These are phyloP conservation scores for Leersia perrieri DNA, from an alignment of 176 grass and related monocot genomes.

Conservation along the genomic window DNA sequence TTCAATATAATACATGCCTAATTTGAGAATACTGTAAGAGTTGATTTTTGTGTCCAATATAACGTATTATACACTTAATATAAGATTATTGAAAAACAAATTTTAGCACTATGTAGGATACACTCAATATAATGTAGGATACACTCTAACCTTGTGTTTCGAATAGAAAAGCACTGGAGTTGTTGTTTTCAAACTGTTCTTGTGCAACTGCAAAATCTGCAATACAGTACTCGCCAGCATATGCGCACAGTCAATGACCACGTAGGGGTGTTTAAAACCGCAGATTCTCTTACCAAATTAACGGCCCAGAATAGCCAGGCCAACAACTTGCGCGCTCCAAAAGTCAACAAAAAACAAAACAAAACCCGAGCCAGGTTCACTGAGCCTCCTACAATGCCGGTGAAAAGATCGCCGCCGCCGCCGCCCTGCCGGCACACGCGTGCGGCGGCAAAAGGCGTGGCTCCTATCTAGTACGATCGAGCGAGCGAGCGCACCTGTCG, in stretches of 20 bases:
- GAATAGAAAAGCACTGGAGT: too few relatives aligned
- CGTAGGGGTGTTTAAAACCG: not conserved
- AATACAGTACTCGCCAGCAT: too few relatives aligned
- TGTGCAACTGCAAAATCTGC: too few relatives aligned
- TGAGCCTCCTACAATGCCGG: conserved; percentile 23
- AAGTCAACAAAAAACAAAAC: not conserved
- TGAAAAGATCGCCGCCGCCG: not conserved
- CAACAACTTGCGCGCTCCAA: not conserved
- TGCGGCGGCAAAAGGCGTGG: not conserved
- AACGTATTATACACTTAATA: too few relatives aligned
- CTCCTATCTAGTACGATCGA: not conserved
- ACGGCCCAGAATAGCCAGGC: not conserved
- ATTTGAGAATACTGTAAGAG: too few relatives aligned
- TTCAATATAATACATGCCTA: too few relatives aligned
- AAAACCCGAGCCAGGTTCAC: conserved; percentile 8
- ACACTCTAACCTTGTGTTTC: too few relatives aligned
- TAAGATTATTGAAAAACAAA: too few relatives aligned
- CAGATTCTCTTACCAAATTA: not conserved
- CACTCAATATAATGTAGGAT: too few relatives aligned
- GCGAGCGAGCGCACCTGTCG: conserved; percentile 44
- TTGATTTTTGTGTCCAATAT: too few relatives aligned
- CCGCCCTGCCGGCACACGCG: not conserved
- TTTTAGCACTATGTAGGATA: too few relatives aligned
- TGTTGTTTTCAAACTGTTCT: too few relatives aligned
- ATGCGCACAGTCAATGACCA: not conserved